Conservation (phyloP, 202 grass and related monocot genomes). For the Setaria italica region DNA sequence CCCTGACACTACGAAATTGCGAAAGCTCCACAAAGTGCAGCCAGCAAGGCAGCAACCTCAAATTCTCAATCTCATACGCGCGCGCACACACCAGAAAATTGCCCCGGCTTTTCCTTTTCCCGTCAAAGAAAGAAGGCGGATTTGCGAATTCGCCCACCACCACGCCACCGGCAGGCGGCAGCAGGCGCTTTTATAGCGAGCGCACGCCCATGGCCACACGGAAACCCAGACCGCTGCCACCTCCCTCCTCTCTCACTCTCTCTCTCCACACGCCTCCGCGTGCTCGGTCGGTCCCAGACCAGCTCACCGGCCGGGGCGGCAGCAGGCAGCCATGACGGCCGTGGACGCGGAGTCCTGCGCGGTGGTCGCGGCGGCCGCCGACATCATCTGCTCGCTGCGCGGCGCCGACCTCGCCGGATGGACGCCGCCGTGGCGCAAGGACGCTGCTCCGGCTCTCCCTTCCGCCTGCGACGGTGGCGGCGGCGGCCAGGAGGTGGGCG, state of each 20-base stretch:
- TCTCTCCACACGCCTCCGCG: slow-evolving; percentile 8
- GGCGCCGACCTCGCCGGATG: slow-evolving; percentile 60
- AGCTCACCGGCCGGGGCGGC: background rate
- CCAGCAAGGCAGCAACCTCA: too few species aligned
- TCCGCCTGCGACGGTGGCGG: background rate
- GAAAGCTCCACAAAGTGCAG: background rate
- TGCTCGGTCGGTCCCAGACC: background rate
- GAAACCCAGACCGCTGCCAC: slow-evolving; percentile 31
- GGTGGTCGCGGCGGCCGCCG: slow-evolving; percentile 43
- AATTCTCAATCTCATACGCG: background rate
- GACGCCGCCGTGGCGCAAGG: slow-evolving; percentile 53
- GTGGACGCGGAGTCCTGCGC: slow-evolving; percentile 13
- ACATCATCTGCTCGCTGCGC: slow-evolving; percentile 69
- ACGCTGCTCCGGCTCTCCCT: background rate
- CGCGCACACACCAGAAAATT: background rate
- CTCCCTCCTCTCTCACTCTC: background rate
- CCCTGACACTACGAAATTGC: background rate
- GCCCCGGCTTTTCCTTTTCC: background rate
- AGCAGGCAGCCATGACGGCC: slow-evolving; percentile 22
- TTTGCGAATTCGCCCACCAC: background rate
- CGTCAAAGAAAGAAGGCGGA: slow-evolving; percentile 10
- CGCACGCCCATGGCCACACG: slow-evolving; percentile 16
- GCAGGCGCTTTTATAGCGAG: slow-evolving; percentile 38
- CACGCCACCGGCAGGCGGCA: background rate
- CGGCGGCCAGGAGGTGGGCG: background rate